Evolutionary conservation across 169 alveolate genomes (phyloP).

Genomic region (Plasmodium vinckei): DNA sequence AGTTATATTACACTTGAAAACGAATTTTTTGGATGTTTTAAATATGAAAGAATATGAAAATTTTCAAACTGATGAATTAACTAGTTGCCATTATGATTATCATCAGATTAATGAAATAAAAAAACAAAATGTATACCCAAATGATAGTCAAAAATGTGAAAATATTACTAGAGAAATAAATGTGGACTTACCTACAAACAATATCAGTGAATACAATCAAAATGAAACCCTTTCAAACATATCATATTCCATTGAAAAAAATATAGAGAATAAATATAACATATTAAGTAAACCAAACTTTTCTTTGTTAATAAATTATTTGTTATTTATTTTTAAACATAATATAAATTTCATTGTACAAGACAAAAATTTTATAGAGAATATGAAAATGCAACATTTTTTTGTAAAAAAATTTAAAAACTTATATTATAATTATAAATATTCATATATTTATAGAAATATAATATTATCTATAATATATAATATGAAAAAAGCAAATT

Average conservation of each 20-base stretch:
- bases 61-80: background rate
- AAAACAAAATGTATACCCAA: too few species aligned
- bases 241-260: background rate
- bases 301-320: conserved; percentile 27
- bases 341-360: conserved; percentile 15
- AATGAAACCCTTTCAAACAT: background rate
- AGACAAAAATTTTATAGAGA: conserved; percentile 27
- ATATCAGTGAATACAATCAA: background rate
- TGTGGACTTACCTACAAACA: too few species aligned
- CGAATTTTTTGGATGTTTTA: conserved; percentile 23
- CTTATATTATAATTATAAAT: conserved; percentile 52
- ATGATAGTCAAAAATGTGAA: too few species aligned
- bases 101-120: too few species aligned
- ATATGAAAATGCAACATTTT: conserved; percentile 28
- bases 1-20: conserved; percentile 39
- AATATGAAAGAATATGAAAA: conserved; percentile 3
- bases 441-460: conserved; percentile 42
- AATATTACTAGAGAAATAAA: too few species aligned
- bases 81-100: too few species aligned
- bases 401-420: conserved; percentile 54
- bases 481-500: conserved; percentile 30
- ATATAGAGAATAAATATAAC: conserved; percentile 8
- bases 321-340: conserved; percentile 39
- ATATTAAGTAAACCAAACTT: conserved; percentile 25
- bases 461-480: conserved; percentile 43